Base-by-base conservation (phyloP, 108 stramenopile genomes). In the Asterionellopsis glacialis region DNA sequence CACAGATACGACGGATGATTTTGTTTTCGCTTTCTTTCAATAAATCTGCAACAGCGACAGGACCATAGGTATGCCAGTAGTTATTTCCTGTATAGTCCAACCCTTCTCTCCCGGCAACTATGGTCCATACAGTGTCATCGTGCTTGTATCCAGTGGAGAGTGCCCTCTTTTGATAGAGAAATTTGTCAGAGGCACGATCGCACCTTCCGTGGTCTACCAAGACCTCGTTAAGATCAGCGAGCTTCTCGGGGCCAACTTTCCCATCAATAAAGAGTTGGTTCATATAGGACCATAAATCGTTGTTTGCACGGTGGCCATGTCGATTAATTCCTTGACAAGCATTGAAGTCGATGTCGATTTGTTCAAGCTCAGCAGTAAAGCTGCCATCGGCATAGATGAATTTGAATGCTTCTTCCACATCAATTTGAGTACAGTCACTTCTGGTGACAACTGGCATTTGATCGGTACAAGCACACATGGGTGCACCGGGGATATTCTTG, bases 381-480 rank as follows among this genome's bases (percentile, higher is more conserved):
- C 45, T 43, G 45, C 63, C 67, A 22, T 41, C 15, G 11, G 69
- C 45, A 44, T 61, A 65, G 19, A 64, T 54, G 14, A 57, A 42
- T 9, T 41, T 57, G 16, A 57, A 41, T n/a, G n/a, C 39, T 15
- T 53, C 22, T 7, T 40, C 56, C 13, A 16, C 18, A 3, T 57
- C 56, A 15, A 51, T 51, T 59, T 82, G 51, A 49, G 77, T 82
- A 48, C 81, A 82, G 51, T 82, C 81, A 33, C 67, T 68, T 28
- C 81, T 65, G 42, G 62, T 71, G 16, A 78, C 77, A 15, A 63
- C 61, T 28, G 77, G 64, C 81, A 82, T 82, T 42, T 82, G 68
- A 68, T 76, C 75, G 11, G 69, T 28, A 57, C 75, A 76, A 24
- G 54, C 70, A 41, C 75, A 76, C 59, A 76, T 68, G 41, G 75